Evolutionary conservation across 805 yeast species (phyloP), one percentile per base, ranked within the genome.

Genomic region (Lachancea waltii): DNA sequence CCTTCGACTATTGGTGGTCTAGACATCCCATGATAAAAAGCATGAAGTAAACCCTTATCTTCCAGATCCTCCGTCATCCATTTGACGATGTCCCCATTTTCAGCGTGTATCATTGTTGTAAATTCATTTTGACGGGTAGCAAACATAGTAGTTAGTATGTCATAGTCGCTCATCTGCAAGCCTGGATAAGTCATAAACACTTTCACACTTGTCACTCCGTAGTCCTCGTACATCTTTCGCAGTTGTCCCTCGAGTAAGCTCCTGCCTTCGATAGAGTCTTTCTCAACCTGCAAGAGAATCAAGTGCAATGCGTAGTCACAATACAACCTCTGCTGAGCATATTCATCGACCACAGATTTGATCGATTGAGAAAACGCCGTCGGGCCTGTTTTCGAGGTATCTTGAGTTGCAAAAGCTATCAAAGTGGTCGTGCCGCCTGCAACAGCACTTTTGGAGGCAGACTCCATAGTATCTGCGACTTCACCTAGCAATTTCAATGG

Each of bases 91-190:
- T 70, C 75, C 33, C 69, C 62, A 49, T 70, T 70, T 46, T 70
- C 76, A n/a, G 76, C 75, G 45, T 70, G 76, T 18, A 70, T 63
- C 72, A 70, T 68, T 1, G 70, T 65, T 5, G 75, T 70, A 47
- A 70, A 62, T 8, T 67, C 65, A 24, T 65, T 47, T 35, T 62
- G 59, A 29, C 74, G 58, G 6, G 67, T 65, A 15, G 61, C 63
- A 13, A 60, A 47, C 44, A 71, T 43, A 4, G 67, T 60, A 13
- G 60, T 61, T 49, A 70, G 43, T 18, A 70, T 44, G 38, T 69
- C 66, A 14, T 59, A 54, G 42, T 70, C 76, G 21, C 53, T 52
- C 18, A 70, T 52, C 42, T 64, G 67, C 41, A 64, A 58, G 15
- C 62, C 58, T 19, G 69, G 70, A 46, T 70, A 71, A 3, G 75